Conservation (phyloP, 1,284 basidiomycete species). For the Moesziomyces antarcticus region DNA sequence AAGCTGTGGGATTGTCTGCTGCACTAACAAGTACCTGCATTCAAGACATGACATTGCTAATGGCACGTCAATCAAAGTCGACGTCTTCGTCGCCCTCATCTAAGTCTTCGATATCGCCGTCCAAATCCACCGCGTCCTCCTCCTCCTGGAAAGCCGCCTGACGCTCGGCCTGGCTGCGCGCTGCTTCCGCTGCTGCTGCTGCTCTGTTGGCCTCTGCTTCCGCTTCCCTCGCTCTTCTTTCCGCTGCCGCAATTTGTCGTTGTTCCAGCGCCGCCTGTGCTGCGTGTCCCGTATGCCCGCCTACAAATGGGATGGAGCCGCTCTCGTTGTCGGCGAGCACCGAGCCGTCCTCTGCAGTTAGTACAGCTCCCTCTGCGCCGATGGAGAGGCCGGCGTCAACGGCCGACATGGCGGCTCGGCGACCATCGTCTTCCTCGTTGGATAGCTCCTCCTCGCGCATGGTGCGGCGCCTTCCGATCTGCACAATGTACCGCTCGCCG, state of each 20-base stretch:
- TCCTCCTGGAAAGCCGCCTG: conserved; percentile 45
- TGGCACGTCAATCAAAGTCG: conserved; percentile 28
- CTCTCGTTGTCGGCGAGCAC: conserved; percentile 16
- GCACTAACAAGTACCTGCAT: no score
- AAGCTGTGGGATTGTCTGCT: no score
- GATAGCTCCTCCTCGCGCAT: conserved; percentile 58
- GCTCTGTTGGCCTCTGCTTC: conserved; percentile 37
- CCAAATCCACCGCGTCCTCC: conserved; percentile 50
- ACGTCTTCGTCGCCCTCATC: conserved; percentile 51
- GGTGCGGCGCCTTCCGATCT: conserved; percentile 57
- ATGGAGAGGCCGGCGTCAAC: conserved; percentile 24
- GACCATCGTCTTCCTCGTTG: conserved; percentile 53
- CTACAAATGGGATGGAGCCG: conserved; percentile 13
- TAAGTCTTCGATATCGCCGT: conserved; percentile 57
- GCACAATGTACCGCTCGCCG: conserved; percentile 60
- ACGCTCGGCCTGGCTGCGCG: conserved; percentile 31
- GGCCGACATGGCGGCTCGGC: conserved; percentile 24
- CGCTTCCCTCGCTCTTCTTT: conserved; percentile 37
- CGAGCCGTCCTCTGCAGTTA: conserved; percentile 12
- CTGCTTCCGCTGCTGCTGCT: conserved; percentile 31
- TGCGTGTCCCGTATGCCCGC: conserved; percentile 39
- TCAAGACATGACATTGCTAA: no score
- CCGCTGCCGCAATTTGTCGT: conserved; percentile 27
- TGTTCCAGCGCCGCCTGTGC: conserved; percentile 31
- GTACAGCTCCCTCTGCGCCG: conserved; percentile 9